Evolutionary conservation across 1,284 basidiomycete genomes (phyloP).

Genomic region (Cystobasidium slooffiae): DNA sequence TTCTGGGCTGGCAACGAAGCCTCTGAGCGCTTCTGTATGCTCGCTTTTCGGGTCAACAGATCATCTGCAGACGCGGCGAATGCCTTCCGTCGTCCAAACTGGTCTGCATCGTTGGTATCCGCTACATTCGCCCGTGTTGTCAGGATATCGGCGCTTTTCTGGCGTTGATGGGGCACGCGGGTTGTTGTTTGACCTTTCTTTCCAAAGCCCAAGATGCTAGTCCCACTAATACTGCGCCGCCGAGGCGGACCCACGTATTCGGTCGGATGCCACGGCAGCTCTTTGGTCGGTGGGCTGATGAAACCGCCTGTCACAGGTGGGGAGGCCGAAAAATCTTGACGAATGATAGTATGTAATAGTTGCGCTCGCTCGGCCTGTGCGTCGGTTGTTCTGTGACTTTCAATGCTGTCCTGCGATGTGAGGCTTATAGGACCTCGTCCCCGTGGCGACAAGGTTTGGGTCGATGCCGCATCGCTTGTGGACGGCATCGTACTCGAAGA

Average conservation of each 20-base stretch:
- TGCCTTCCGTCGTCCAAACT: neutral
- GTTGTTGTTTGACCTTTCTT: neutral
- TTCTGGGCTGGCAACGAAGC: no score
- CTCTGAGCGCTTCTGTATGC: no score
- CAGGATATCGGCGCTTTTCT: constrained; percentile 2
- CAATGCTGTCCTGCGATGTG: neutral
- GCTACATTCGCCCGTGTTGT: neutral
- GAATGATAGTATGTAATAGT: constrained; percentile 30
- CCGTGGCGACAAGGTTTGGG: neutral
- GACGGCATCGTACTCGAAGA: neutral
- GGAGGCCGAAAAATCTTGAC: constrained; percentile 24
- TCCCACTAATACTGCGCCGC: constrained; percentile 13
- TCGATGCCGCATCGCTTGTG: neutral
- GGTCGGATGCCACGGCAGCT: constrained; percentile 32
- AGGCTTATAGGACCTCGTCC: neutral
- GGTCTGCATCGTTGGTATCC: neutral
- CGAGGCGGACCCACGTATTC: constrained; percentile 38
- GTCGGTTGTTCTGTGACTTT: neutral
- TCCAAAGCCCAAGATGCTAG: constrained; percentile 1
- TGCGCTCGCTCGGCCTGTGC: constrained; percentile 2
- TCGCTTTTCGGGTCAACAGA: neutral
- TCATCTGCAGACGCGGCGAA: constrained; percentile 18
- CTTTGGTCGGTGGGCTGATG: neutral
- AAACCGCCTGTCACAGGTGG: neutral
- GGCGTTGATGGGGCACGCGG: constrained; percentile 3